These are phyloP conservation scores for Lobosporangium transversale DNA, from an alignment of 192 early-diverging fungal genomes.

Conservation along the genomic window DNA sequence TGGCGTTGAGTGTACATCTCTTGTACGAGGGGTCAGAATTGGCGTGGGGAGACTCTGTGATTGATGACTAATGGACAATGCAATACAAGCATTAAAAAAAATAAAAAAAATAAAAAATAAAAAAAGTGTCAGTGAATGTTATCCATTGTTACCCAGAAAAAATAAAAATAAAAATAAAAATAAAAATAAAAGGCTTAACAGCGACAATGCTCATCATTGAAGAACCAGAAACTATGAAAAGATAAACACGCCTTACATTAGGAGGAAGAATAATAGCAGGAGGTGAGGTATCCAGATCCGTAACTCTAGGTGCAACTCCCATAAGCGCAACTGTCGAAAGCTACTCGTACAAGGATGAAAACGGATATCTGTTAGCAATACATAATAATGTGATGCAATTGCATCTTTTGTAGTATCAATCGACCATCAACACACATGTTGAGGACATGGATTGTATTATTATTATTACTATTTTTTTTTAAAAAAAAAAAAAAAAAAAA, in stretches of 20 bases:
- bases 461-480: too few species aligned
- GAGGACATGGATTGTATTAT: too few species aligned
- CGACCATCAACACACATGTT: too few species aligned
- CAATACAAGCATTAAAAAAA: not conserved
- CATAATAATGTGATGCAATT: too few species aligned
- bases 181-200: too few species aligned
- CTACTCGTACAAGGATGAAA: not conserved
- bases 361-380: too few species aligned
- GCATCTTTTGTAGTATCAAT: too few species aligned
- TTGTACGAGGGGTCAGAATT: constrained; percentile 85
- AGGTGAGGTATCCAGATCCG: constrained; percentile 52
- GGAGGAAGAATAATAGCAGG: constrained; percentile 62
- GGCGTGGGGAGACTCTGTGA: constrained; percentile 63
- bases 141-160: too few species aligned
- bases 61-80: constrained; percentile 49
- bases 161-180: too few species aligned
- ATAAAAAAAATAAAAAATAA: not conserved
- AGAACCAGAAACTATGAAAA: not conserved
- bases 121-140: not conserved
- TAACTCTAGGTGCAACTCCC: constrained; percentile 60
- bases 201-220: too few species aligned
- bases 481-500: too few species aligned
- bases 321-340: constrained; percentile 58
- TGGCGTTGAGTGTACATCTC: constrained; percentile 89
- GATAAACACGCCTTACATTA: constrained; percentile 22